Evolutionary conservation across 2,329 filamentous ascomycete species (phyloP).

Genomic region (Alternaria postmessia): DNA sequence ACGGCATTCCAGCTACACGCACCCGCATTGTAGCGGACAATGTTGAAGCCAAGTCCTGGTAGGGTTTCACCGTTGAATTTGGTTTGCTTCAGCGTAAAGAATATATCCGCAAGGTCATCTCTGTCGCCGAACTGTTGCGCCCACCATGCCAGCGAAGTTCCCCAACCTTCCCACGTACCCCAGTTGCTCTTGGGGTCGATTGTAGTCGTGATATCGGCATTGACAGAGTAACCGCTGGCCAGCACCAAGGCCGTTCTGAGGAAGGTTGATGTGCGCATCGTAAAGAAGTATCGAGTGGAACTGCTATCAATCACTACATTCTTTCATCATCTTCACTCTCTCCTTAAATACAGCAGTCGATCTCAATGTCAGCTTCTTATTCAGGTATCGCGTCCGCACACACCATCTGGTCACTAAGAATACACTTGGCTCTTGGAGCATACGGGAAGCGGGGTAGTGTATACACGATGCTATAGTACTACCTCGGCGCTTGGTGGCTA

Average conservation of each 20-base stretch:
- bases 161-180: conserved; percentile 19
- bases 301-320: not conserved
- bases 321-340: not conserved
- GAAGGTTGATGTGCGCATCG: conserved; percentile 11
- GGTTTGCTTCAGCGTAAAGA: conserved; percentile 13
- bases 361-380: not conserved
- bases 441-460: conserved; percentile 5
- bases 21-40: conserved; percentile 16
- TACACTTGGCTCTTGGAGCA: conserved; percentile 2
- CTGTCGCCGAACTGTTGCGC: conserved; percentile 13
- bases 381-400: conserved; percentile 4
- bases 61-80: conserved; percentile 11
- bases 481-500: not conserved
- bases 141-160: conserved; percentile 18
- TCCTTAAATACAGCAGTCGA: not conserved
- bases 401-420: not conserved
- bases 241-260: conserved; percentile 8
- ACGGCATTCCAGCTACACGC: conserved; percentile 18
- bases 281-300: not conserved
- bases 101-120: conserved; percentile 16
- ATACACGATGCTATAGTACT: not conserved
- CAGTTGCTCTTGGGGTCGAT: conserved; percentile 16
- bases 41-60: conserved; percentile 13
- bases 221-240: conserved; percentile 2
- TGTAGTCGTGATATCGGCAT: conserved; percentile 10